A percentile compares a stretch with the other conserved stretches of the same genome.
phyloP scores from a whole-genome alignment of 306 rosid genomes.

The Canavalia ensiformis region DNA sequence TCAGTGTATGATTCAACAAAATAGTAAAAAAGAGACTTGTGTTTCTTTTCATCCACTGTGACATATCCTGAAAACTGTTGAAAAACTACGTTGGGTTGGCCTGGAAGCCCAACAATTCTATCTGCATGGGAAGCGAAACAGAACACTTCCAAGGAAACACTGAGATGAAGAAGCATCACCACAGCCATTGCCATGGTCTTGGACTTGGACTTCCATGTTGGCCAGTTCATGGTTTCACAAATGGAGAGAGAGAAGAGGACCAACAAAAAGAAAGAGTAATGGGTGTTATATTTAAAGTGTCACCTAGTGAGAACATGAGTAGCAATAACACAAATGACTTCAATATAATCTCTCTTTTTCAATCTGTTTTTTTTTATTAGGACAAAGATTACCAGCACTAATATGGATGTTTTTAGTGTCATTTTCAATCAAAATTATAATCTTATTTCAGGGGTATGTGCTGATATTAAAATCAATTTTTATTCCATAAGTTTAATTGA shows the following conservation, averaged over 20 bases:
- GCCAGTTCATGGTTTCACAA: slow-evolving; percentile 46
- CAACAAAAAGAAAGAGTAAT: slow-evolving; percentile 12
- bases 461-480: no score
- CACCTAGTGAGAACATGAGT: slow-evolving; percentile 21
- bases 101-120: slow-evolving; percentile 64
- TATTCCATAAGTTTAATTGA: no score
- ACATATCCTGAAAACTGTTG: slow-evolving; percentile 76
- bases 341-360: not conserved
- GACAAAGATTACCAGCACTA: no score
- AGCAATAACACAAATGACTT: not conserved
- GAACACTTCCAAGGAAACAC: slow-evolving; percentile 41
- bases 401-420: no score
- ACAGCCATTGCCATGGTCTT: slow-evolving; percentile 38
- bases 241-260: slow-evolving; percentile 4
- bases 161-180: slow-evolving; percentile 51
- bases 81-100: slow-evolving; percentile 66
- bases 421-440: no score
- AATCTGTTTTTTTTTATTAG: no score
- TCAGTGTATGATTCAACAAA: slow-evolving; percentile 70
- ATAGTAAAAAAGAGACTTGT: slow-evolving; percentile 69
- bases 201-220: slow-evolving; percentile 40
- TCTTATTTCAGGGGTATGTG: no score
- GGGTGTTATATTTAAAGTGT: slow-evolving; percentile 44
- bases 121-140: slow-evolving; percentile 52
- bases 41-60: slow-evolving; percentile 57